Base-by-base conservation (phyloP, 2,329 filamentous ascomycete species). In the Teratosphaeria zuluensis region DNA sequence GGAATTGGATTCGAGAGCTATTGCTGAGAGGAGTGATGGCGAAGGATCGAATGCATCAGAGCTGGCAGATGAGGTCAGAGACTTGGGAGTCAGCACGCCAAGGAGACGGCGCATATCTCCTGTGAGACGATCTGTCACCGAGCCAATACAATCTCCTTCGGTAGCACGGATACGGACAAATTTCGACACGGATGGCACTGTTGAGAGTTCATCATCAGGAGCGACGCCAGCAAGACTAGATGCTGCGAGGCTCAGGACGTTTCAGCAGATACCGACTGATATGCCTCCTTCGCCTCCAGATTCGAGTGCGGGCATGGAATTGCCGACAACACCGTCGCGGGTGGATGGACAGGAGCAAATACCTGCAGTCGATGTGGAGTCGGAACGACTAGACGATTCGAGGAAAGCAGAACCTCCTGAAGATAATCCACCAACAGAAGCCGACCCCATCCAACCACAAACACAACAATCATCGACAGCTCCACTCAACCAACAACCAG, bases 131-230 rank as follows among this genome's bases (percentile, higher is more conserved):
- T 73, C 72, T 19, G 64, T 73, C 33, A 73, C 71, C 7, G 69
- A 68, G 33, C 71, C 78, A 35, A 70, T 76, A 12, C 67, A 76
- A 46, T 73, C 75, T 8, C 76, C 77, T 48, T 68, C 77, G 19
- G 74, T 77, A 24, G 75, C 76, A 24, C 70, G 69, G 53, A 58
- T 68, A 38, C 62, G 64, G 58, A 59, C 62, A 46, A 65, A 65
- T n/a, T 65, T 66, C 42, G 62, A 57, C 63, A 68, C 71, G 46
- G 66, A 66, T 53, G 68, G 70, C 42, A 61, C 57, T 14, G 55
- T 59, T 9, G 63, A 61, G 16, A 56, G 55, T 11, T 59, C 46
- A 2, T 33, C 60, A 4, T 35, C 56, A 46, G 56, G 58, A 1
- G 14, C n/a, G 16, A 53, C 32, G 2, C 56, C 55, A 7, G 24